Percentiles rank a stretch among this genome's conserved stretches.
Conservation (phyloP, 2,329 filamentous ascomycete genomes). For the Emmonsia crescens region DNA sequence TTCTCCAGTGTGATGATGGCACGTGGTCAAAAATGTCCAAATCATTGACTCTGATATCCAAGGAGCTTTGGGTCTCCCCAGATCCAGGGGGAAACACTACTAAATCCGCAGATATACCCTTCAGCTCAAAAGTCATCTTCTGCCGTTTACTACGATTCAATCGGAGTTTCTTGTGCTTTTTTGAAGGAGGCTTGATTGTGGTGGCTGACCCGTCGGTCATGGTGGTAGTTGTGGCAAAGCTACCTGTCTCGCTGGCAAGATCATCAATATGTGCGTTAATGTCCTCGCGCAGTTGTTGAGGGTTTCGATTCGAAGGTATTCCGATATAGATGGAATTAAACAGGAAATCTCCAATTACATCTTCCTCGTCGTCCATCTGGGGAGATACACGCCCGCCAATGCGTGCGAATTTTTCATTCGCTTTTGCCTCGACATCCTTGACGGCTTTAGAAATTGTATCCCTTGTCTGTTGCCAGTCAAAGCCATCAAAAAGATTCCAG, state of each 20-base stretch:
- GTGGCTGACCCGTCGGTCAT: conserved; percentile 30
- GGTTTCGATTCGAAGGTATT: conserved; percentile 76
- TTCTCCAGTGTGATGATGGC: conserved; percentile 93
- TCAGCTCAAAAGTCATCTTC: conserved; percentile 91
- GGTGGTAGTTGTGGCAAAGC: conserved; percentile 63
- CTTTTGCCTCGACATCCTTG: conserved; percentile 72
- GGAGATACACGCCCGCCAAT: conserved; percentile 46
- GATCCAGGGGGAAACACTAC: conserved; percentile 65
- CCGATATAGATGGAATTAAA: conserved; percentile 99
- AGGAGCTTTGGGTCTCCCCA: conserved; percentile 74
- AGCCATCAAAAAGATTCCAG: conserved; percentile 96
- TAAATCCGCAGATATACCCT: conserved; percentile 71
- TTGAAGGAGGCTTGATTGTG: conserved; percentile 22
- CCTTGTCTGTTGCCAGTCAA: conserved; percentile 85
- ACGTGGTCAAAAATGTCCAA: conserved; percentile 91
- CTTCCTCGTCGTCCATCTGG: conserved; percentile 63
- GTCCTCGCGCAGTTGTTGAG: conserved; percentile 64
- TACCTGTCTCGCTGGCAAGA: conserved; percentile 76
- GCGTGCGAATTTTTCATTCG: conserved; percentile 59
- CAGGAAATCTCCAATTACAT: conserved; percentile 82
- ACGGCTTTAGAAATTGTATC: conserved; percentile 81
- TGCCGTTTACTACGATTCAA: conserved; percentile 79
- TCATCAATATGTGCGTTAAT: conserved; percentile 89
- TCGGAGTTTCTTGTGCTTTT: conserved; percentile 51
- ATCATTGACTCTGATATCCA: conserved; percentile 71